Evolutionary conservation across 805 yeast species (phyloP), one percentile per base, ranked within the genome.

Genomic region (Saturnispora bothae): DNA sequence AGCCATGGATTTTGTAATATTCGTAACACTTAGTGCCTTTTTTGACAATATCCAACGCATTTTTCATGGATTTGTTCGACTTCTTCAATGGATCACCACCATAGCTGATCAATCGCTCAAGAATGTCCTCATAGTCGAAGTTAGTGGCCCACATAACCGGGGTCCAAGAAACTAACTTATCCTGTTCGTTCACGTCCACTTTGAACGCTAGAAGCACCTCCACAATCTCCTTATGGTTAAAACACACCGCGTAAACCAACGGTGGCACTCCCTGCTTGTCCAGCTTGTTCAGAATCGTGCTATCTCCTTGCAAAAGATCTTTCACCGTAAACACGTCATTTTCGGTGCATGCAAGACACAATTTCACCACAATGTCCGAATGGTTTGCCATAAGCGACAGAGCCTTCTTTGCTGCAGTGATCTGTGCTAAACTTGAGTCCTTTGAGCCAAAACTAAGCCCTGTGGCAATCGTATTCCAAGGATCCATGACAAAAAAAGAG

Each of bases 91-190:
- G 74, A 43, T 78, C 80, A 0, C 88, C 89, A 27, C 78, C 81
- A 41, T 66, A 65, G 31, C 73, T 71, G 38, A 85, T 56, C 42
- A 84, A 59, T 39, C 68, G 58, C 33, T 72, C 69, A 13, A 73
- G 76, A 32, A 79, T 65, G 10, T 68, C 65, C 42, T 69, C 56
- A 38, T 73, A 72, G 38, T 75, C 70, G 46, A 78, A 65, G 47
- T 76, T 70, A 3, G 83, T 73, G 1, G 94, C 88, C 95, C 95
- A 84, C 92, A 83, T 83, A 32, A 83, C 56, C 9, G 95, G 84
- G 0, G 84, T 70, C 56, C 73, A 76, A 3, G 71, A 65, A 18
- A 71, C 53, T 17, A 72, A 39, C 2, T 65, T 59, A 47, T 79
- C 88, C 7, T 56, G 49, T 27, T 60, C 47, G 48, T 77, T 76